phyloP scores from a whole-genome alignment of 257 asterid genomes.

The Capsicum pubescens region DNA sequence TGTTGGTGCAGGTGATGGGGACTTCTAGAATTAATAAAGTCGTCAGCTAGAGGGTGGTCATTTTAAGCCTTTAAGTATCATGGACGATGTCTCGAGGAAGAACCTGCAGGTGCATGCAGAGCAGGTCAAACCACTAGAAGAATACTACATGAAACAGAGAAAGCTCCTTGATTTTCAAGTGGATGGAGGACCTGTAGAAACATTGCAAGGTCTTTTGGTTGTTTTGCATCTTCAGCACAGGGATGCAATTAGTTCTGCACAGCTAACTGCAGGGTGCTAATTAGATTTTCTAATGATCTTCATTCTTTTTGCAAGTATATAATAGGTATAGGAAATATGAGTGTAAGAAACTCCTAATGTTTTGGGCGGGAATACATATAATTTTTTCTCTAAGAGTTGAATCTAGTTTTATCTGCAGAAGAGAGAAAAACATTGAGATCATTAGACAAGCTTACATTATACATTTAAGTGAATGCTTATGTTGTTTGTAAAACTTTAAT shows the following conservation, averaged over 20 bases:
- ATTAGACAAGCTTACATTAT: no score
- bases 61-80: constrained; percentile 42
- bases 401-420: no score
- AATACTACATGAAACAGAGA: constrained; percentile 77
- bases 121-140: constrained; percentile 89
- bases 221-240: constrained; percentile 83
- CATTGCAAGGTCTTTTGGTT: constrained; percentile 91
- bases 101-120: constrained; percentile 59
- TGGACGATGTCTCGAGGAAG: constrained; percentile 54
- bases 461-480: no score
- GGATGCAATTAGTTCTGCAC: constrained; percentile 53
- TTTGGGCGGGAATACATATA: no score
- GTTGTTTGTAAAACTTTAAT: no score
- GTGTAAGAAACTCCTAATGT: no score
- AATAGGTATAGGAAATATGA: no score
- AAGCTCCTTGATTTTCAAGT: constrained; percentile 83
- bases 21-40: constrained; percentile 51
- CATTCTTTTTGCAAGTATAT: no score
- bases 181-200: constrained; percentile 68
- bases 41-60: constrained; percentile 40
- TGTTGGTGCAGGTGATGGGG: constrained; percentile 22
- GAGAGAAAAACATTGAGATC: no score
- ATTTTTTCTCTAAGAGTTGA: no score
- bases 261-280: constrained; percentile 62
- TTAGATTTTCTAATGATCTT: background rate